These are phyloP conservation scores for Kluyveromyces dobzhanskii DNA, from an alignment of 805 yeast species.

Conservation along the genomic window DNA sequence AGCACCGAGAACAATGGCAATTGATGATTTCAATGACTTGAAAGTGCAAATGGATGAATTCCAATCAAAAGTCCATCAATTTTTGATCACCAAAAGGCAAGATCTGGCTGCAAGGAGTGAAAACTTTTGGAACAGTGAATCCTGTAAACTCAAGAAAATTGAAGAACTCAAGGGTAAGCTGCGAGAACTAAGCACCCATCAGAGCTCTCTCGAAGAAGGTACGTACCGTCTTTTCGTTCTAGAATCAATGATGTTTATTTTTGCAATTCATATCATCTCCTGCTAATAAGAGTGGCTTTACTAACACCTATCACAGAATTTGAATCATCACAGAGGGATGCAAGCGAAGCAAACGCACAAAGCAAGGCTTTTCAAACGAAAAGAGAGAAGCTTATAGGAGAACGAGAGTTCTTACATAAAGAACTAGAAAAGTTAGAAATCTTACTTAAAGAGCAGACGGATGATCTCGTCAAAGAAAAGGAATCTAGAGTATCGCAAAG, in stretches of 20 bases:
- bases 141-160: neutral
- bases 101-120: conserved; percentile 13
- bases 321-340: conserved; percentile 15
- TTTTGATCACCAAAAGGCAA: conserved; percentile 28
- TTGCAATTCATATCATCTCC: no score
- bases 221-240: conserved; percentile 1
- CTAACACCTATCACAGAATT: conserved; percentile 16
- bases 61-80: conserved; percentile 31
- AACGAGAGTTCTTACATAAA: conserved; percentile 20
- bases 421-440: conserved; percentile 30
- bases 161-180: neutral
- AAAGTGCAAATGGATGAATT: conserved; percentile 33
- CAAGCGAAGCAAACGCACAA: conserved; percentile 30
- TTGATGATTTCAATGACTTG: conserved; percentile 31
- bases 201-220: neutral
- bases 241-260: no score
- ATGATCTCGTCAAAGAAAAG: conserved; percentile 28
- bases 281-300: no score
- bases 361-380: conserved; percentile 31
- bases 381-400: conserved; percentile 29
- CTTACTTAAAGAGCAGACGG: conserved; percentile 26
- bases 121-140: conserved; percentile 10
- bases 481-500: conserved; percentile 36
- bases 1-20: conserved; percentile 12
- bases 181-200: neutral